These are phyloP conservation scores for Podila verticillata DNA, from an alignment of 192 early-diverging fungal species.

Conservation along the genomic window DNA sequence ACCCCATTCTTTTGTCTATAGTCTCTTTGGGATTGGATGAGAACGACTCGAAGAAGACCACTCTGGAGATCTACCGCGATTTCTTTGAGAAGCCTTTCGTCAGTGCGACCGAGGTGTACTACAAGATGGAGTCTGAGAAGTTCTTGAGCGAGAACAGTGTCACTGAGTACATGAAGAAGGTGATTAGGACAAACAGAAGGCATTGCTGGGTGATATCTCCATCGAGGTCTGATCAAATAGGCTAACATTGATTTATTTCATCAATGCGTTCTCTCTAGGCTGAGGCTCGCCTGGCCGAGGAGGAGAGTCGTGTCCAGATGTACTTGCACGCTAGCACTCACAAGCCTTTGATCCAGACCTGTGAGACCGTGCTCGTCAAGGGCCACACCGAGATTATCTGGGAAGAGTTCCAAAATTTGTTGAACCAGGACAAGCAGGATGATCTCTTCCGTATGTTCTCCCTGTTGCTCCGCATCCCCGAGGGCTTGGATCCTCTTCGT, in stretches of 20 bases:
- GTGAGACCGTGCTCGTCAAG: constrained; percentile 89
- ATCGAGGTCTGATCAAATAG: too few relatives aligned
- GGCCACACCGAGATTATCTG: constrained; percentile 84
- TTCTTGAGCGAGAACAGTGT: constrained; percentile 92
- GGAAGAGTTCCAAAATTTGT: constrained; percentile 90
- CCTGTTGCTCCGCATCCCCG: constrained; percentile 82
- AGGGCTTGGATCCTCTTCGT: constrained; percentile 85
- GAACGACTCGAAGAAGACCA: constrained; percentile 79
- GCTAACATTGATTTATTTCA: not conserved
- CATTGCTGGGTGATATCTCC: not conserved
- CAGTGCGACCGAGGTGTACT: constrained; percentile 84
- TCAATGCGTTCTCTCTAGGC: constrained; percentile 53
- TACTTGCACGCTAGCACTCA: constrained; percentile 88
- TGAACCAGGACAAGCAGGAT: constrained; percentile 88
- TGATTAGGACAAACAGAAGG: constrained; percentile 38
- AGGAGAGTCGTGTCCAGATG: constrained; percentile 88
- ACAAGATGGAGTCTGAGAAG: constrained; percentile 88
- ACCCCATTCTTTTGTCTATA: constrained; percentile 23
- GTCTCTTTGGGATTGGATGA: constrained; percentile 87
- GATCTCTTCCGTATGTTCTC: constrained; percentile 90
- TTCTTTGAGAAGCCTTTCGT: constrained; percentile 91
- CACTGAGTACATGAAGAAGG: constrained; percentile 96
- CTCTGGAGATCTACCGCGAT: constrained; percentile 87
- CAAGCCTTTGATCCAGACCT: constrained; percentile 79
- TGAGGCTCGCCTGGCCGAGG: constrained; percentile 76